phyloP scores from a whole-genome alignment of 495 filamentous ascomycete genomes.

The Opeltia flavorubescens region DNA sequence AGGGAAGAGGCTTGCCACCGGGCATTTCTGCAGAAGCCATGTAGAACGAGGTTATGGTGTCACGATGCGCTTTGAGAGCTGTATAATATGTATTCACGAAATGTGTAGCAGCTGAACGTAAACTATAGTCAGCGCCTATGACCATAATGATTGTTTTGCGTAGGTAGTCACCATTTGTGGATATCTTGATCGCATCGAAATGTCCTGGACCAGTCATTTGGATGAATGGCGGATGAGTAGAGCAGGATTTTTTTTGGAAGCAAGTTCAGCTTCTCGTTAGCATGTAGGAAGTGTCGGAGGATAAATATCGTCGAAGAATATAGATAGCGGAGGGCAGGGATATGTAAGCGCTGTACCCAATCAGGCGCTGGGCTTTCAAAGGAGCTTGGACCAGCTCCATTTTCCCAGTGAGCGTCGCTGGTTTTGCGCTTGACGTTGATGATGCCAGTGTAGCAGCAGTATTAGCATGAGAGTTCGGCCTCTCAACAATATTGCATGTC shows the following conservation, averaged over 20 bases:
- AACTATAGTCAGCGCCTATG: background rate
- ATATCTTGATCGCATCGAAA: background rate
- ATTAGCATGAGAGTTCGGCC: background rate
- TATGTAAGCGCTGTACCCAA: background rate
- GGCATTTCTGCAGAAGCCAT: conserved; percentile 25
- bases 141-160: background rate
- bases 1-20: conserved; percentile 27
- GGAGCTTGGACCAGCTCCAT: conserved; percentile 1
- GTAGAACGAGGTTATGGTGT: conserved; percentile 44
- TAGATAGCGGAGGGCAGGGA: background rate
- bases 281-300: background rate
- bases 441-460: no score
- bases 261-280: background rate
- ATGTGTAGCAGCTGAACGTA: conserved; percentile 29
- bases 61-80: conserved; percentile 40
- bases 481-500: background rate
- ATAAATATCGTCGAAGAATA: background rate
- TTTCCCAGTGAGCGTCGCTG: background rate
- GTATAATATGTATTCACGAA: conserved; percentile 40
- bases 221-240: no score
- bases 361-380: conserved; percentile 1
- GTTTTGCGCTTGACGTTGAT: no score
- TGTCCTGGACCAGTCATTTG: background rate
- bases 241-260: background rate
- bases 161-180: background rate